These are phyloP conservation scores for Kwoniella mangroviensis DNA, from an alignment of 768 basidiomycete species.

Conservation along the genomic window DNA sequence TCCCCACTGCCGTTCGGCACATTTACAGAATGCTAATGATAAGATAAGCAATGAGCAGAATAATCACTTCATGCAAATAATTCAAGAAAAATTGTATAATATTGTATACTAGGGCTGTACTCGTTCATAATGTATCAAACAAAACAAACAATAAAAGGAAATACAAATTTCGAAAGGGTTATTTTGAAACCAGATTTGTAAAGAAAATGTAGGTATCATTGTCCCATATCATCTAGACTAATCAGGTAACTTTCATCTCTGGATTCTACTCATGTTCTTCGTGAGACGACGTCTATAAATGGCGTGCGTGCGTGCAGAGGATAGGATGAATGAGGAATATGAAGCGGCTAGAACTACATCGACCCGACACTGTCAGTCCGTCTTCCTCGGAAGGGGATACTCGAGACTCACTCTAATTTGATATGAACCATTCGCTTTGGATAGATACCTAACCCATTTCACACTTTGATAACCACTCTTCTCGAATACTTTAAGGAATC, in stretches of 20 bases:
- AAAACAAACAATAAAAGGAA: neutral
- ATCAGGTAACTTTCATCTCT: neutral
- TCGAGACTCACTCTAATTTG: slow-evolving; percentile 79
- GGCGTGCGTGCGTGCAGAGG: too few species aligned
- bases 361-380: neutral
- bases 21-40: too few species aligned
- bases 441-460: slow-evolving; percentile 94
- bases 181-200: neutral
- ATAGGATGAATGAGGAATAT: neutral
- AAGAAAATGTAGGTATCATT: neutral
- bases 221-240: neutral
- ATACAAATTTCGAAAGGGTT: neutral
- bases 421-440: slow-evolving; percentile 90
- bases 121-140: too few species aligned
- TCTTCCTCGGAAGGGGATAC: neutral
- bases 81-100: neutral
- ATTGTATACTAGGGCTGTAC: too few species aligned
- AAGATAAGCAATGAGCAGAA: too few species aligned
- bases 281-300: neutral
- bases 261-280: neutral
- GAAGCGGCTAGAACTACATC: neutral
- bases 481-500: slow-evolving; percentile 98
- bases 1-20: too few species aligned
- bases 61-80: neutral
- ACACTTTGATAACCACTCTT: slow-evolving; percentile 91